Percentiles rank a stretch among this genome's conserved stretches.
These are phyloP conservation scores for Termitomyces sp. DNA, from an alignment of 768 basidiomycete genomes.

Conservation along the genomic window DNA sequence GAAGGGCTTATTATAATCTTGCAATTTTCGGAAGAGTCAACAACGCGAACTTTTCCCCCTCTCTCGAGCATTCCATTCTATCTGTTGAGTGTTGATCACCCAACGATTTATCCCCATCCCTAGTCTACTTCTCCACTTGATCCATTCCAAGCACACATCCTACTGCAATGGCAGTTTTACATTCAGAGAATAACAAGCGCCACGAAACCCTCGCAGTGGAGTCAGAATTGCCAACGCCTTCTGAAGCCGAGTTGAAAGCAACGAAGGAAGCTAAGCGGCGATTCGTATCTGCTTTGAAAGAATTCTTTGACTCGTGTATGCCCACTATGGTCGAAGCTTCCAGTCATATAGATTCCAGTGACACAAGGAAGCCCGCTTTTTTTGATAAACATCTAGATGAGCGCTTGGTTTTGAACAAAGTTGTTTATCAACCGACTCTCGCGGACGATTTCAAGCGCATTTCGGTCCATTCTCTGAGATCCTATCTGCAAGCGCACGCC, in stretches of 20 bases:
- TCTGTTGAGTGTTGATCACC: neutral
- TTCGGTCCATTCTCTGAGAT: neutral
- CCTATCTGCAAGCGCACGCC: neutral
- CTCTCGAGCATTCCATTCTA: neutral
- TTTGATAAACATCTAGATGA: conserved; percentile 8
- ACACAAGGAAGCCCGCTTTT: neutral
- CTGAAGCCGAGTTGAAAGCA: neutral
- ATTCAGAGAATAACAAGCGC: neutral
- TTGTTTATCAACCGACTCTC: conserved; percentile 4
- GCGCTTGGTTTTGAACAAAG: neutral
- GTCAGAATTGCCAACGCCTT: neutral
- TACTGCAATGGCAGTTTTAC: neutral
- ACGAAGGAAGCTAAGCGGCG: neutral
- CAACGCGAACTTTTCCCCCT: neutral
- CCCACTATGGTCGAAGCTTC: neutral
- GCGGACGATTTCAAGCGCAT: neutral
- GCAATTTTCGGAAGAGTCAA: neutral
- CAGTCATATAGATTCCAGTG: neutral
- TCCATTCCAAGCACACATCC: too few species aligned
- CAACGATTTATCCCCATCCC: too few species aligned
- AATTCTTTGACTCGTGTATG: neutral
- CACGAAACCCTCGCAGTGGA: neutral
- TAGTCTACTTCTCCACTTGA: too few species aligned
- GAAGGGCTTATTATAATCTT: neutral
- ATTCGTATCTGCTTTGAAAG: neutral